Evolutionary conservation across 495 filamentous ascomycete genomes (phyloP).

Genomic region (Xylaria curta): DNA sequence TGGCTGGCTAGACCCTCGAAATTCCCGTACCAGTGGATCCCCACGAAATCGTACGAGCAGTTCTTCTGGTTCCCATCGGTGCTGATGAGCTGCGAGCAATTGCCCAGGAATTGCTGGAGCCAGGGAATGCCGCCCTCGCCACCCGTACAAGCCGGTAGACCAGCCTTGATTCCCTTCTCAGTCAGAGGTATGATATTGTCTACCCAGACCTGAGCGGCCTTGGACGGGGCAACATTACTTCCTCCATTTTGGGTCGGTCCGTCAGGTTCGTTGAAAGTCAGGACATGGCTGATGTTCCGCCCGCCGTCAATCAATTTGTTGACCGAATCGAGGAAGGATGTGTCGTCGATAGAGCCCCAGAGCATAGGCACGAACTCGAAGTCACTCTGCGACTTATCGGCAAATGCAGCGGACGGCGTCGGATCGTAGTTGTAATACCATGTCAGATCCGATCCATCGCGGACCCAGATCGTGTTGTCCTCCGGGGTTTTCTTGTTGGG

Average conservation of each 20-base stretch:
- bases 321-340: constrained; percentile 62
- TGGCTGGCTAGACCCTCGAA: constrained; percentile 77
- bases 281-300: constrained; percentile 66
- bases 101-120: constrained; percentile 66
- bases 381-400: constrained; percentile 46
- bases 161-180: constrained; percentile 60
- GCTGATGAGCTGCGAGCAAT: constrained; percentile 54
- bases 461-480: constrained; percentile 68
- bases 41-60: constrained; percentile 75
- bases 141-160: constrained; percentile 66
- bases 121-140: constrained; percentile 62
- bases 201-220: constrained; percentile 70
- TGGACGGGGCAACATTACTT: constrained; percentile 57
- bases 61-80: constrained; percentile 43
- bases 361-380: constrained; percentile 85
- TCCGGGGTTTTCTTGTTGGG: constrained; percentile 53
- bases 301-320: constrained; percentile 55
- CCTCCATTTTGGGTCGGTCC: constrained; percentile 61
- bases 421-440: constrained; percentile 84
- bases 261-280: constrained; percentile 82
- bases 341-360: constrained; percentile 65
- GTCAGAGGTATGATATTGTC: constrained; percentile 69
- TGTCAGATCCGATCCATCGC: constrained; percentile 61
- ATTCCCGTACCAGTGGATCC: constrained; percentile 79
- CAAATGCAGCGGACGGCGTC: constrained; percentile 57